Evolutionary conservation across 2,329 filamentous ascomycete genomes (phyloP).

Genomic region (Cercospora zeina): DNA sequence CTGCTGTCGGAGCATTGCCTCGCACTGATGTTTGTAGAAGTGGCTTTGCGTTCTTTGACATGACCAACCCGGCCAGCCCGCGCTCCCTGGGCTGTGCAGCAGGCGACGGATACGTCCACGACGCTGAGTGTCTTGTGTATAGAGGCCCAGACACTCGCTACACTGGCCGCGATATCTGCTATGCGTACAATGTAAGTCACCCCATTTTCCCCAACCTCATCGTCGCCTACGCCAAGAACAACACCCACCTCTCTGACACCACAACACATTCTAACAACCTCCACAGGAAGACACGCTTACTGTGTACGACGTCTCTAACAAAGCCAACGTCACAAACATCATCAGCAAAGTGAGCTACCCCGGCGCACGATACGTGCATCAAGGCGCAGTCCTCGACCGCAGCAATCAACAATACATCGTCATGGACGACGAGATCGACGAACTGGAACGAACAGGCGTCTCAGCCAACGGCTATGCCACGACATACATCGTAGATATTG

Average conservation of each 20-base stretch:
- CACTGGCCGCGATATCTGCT: constrained; percentile 53
- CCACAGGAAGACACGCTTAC: constrained; percentile 46
- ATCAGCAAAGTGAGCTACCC: constrained; percentile 52
- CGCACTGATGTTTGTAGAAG: constrained; percentile 13
- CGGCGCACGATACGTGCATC: constrained; percentile 54
- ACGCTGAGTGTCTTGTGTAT: constrained; percentile 56
- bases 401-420: constrained; percentile 47
- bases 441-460: constrained; percentile 32
- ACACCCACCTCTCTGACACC: neutral
- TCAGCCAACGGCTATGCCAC: constrained; percentile 39
- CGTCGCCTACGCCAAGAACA: neutral
- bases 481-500: constrained; percentile 52
- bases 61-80: constrained; percentile 5
- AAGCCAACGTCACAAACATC: constrained; percentile 40
- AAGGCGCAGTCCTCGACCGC: constrained; percentile 53
- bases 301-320: constrained; percentile 47
- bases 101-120: constrained; percentile 55
- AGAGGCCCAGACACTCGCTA: constrained; percentile 50
- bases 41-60: constrained; percentile 11
- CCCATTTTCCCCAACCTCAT: neutral
- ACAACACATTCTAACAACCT: neutral
- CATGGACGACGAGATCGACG: constrained; percentile 57
- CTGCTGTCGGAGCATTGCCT: constrained; percentile 13
- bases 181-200: constrained; percentile 47
- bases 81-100: constrained; percentile 6